Percentiles rank a stretch among this genome's conserved stretches.
Evolutionary conservation across 352 stramenopile species (phyloP).

Genomic region (Globisporangium sylvaticum): DNA sequence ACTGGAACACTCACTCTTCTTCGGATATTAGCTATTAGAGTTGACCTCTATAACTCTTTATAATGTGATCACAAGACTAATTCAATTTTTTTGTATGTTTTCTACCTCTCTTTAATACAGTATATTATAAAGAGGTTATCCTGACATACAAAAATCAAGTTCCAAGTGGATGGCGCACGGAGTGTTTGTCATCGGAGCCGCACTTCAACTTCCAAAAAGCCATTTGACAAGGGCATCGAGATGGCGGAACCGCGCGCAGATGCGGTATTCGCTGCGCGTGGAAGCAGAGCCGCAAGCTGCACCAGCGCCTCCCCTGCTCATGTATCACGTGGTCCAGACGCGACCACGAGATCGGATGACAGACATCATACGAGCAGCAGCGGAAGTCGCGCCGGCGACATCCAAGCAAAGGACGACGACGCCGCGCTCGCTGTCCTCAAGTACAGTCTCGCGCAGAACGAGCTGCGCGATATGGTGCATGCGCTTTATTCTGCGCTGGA

Average conservation of each 20-base stretch:
- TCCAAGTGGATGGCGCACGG: no score
- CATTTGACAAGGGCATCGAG: no score
- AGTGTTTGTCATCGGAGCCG: background rate
- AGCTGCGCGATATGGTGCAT: constrained; percentile 24
- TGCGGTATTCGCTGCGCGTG: background rate
- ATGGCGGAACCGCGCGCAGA: background rate
- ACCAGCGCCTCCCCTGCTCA: background rate
- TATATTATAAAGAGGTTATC: background rate
- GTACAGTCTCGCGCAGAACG: constrained; percentile 26
- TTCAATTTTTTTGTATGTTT: no score
- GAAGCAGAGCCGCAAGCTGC: background rate
- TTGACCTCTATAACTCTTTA: no score
- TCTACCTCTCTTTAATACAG: background rate
- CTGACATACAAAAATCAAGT: no score
- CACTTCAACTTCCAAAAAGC: constrained; percentile 4
- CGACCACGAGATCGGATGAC: background rate
- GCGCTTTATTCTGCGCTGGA: constrained; percentile 21
- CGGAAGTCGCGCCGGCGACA: background rate
- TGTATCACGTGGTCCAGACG: background rate
- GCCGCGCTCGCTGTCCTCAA: constrained; percentile 14
- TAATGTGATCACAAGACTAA: background rate
- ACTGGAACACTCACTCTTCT: background rate
- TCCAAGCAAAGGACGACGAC: background rate
- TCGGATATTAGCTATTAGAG: no score
- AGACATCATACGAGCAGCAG: background rate